Base-by-base conservation (phyloP, 257 asterid genomes). In the Prunella vulgaris region DNA sequence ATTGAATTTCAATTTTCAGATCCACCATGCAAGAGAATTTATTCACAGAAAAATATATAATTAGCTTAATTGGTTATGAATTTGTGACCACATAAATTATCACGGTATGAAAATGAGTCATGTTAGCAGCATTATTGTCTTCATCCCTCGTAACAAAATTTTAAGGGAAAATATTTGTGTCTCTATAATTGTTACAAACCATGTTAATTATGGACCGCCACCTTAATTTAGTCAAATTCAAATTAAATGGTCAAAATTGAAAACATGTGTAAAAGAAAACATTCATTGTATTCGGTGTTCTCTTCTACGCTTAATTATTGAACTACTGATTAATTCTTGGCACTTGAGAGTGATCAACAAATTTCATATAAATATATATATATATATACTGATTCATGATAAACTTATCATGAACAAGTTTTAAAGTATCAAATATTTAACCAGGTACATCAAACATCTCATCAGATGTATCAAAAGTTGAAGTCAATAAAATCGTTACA, bases 111-210 rank as follows among this genome's bases (percentile, higher is more conserved):
- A 59, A 4, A 59, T 20, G 15, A 63, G 74, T 71, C 81, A 74
- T 76, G 54, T 18, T 73, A 8, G 35, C 35, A 28, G 58, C 46
- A 20, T 71, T n/a, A n/a, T n/a, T 82, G 85, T 80, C 89, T 9
- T 61, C 78, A 64, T 77, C 87, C 77, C 70, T 37, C 9, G 24
- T 72, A 70, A 42, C 84, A 77, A 81, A 71, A 49, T 49, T 28
- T 24, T 61, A 18, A n/a, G 37, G 38, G 53, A 15, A 18, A 73
- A 46, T 37, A 38, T 69, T n/a, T 67, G 72, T 52, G 53, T 56
- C 68, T 32, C 71, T 61, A 77, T 61, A 53, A 60, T 64, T 57
- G 44, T 57, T 28, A 66, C 57, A 64, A 15, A 17, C 64, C 59
- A 70, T 10, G 42, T 71, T 22, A 62, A 32, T 30, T 71, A 68